A percentile compares a stretch with the other conserved stretches of the same genome.
Conservation (phyloP, 1,284 basidiomycete species). For the Ceratobasidium sp. region DNA sequence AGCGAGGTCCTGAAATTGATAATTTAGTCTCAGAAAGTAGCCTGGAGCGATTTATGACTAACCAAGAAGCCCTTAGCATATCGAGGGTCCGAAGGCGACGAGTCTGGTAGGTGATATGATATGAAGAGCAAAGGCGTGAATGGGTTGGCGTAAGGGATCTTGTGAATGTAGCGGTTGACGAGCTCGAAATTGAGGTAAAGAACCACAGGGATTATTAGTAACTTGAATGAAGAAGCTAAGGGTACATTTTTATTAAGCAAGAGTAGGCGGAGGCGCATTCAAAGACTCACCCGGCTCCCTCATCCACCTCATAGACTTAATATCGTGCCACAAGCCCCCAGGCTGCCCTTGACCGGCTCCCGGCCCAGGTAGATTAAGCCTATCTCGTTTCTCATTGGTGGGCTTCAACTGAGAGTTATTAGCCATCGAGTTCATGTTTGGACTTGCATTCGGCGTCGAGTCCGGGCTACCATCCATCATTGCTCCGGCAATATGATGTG, state of each 20-base stretch:
- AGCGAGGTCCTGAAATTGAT: constrained; percentile 69
- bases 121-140: constrained; percentile 83
- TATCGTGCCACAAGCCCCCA: constrained; percentile 48
- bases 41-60: not conserved
- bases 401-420: constrained; percentile 15
- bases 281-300: constrained; percentile 42
- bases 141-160: constrained; percentile 72
- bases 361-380: constrained; percentile 10
- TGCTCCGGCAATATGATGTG: constrained; percentile 38
- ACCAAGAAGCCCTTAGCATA: constrained; percentile 80
- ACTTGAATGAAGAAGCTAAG: constrained; percentile 66
- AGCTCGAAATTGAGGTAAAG: constrained; percentile 82
- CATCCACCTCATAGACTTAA: constrained; percentile 46
- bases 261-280: not conserved
- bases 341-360: constrained; percentile 7
- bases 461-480: constrained; percentile 21
- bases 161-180: constrained; percentile 55
- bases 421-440: constrained; percentile 36
- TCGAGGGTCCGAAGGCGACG: constrained; percentile 67
- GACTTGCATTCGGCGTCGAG: constrained; percentile 15
- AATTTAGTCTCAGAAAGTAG: constrained; percentile 32
- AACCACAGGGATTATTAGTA: constrained; percentile 80
- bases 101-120: constrained; percentile 74
- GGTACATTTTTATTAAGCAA: not conserved
- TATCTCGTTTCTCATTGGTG: constrained; percentile 25